Evolutionary conservation across 2,329 filamentous ascomycete genomes (phyloP).

Genomic region (Parascedosporium putredinis): DNA sequence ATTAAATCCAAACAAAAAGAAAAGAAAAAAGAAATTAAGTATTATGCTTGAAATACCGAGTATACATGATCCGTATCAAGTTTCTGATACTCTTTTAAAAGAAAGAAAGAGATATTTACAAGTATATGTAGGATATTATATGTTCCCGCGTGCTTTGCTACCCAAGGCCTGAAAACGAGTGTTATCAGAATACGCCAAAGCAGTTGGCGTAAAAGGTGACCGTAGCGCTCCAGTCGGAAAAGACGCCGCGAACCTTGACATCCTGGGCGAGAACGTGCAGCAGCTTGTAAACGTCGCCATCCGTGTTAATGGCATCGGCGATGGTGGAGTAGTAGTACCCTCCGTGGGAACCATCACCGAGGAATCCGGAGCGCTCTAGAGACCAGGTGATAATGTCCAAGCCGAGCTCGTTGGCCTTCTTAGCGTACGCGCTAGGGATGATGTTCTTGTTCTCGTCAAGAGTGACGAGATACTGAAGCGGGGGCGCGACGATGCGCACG

Average conservation of each 20-base stretch:
- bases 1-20: not conserved
- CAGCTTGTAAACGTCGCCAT: constrained; percentile 58
- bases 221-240: constrained; percentile 60
- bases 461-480: constrained; percentile 50
- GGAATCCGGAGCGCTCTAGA: constrained; percentile 53
- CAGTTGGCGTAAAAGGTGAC: constrained; percentile 65
- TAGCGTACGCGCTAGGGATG: constrained; percentile 53
- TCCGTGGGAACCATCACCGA: constrained; percentile 36
- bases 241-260: constrained; percentile 51
- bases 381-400: constrained; percentile 60
- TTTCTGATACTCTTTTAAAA: too few species aligned
- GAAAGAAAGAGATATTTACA: too few species aligned
- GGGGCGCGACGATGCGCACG: constrained; percentile 52
- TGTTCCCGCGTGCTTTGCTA: too few species aligned
- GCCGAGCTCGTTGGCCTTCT: constrained; percentile 46
- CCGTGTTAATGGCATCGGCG: constrained; percentile 42
- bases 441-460: constrained; percentile 38
- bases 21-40: not conserved
- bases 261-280: constrained; percentile 53
- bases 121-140: too few species aligned
- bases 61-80: too few species aligned
- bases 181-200: constrained; percentile 30
- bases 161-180: not conserved
- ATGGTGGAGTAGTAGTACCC: constrained; percentile 49
- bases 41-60: not conserved